Evolutionary conservation across 1,139 yeast genomes (phyloP), one percentile per base, ranked within the genome.

Genomic region (Diutina scorzettiae): DNA sequence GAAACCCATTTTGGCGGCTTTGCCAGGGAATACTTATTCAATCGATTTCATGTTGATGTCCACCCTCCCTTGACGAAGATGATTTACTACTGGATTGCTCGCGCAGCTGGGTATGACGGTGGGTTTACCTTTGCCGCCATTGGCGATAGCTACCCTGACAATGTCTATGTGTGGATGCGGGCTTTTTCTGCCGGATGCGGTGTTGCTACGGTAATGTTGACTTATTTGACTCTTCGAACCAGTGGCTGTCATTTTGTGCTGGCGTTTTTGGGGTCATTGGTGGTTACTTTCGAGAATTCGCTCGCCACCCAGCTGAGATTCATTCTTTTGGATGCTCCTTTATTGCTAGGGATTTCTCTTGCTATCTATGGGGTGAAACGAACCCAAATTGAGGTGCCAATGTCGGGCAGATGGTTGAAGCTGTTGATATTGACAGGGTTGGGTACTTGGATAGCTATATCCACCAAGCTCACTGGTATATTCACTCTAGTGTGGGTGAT

Each of bases 41-140:
- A 86, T n/a, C 66, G 70, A 37, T 80, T 74, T 49, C 79, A 75
- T 52, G 53, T 78, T 16, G 82, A 75, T 48, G 65, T 69, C 2
- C 75, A 78, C 44, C 87, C 89, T 0, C 87, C 89, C 2, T 59
- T 81, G 36, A 71, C 64, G 5, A 66, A 73, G 37, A 51, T 81
- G 45, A 44, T 76, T 1, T 77, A 67, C 51, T 64, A 67, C 40
- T 58, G 62, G 48, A 48, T 76, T 9, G 69, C 75, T 0, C 49
- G 56, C 19, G 14, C 63, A 2, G 53, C 57, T 20, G 71, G 73
- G 2, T 77, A 73, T 59, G 57, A 66, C 46, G 81, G 78, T 0
- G 50, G 57, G 9, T 67, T 66, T 46, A 55, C 46, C 45, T 63
- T 62, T 46, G 48, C 43, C 23, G 48, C 51, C 5, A 59, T 65